Conservation (phyloP, 2,329 filamentous ascomycete species). For the Zasmidium cellare region DNA sequence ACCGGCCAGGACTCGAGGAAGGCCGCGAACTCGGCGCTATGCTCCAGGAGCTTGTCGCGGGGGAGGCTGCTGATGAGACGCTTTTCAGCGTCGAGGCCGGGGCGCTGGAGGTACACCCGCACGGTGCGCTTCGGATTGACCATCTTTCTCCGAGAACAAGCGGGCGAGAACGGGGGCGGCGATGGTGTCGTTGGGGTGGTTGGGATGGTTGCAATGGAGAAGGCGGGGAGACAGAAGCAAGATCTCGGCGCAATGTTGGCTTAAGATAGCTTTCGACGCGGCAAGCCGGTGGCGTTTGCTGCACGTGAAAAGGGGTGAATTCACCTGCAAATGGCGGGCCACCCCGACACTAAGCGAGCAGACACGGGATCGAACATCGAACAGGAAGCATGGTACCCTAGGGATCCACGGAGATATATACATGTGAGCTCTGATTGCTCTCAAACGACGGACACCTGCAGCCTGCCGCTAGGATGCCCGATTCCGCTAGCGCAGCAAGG, state of each 20-base stretch:
- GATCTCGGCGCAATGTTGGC: not conserved
- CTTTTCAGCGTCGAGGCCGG: not conserved
- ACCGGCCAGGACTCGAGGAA: slow-evolving; percentile 4
- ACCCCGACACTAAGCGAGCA: too few relatives aligned
- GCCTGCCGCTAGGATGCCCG: too few relatives aligned
- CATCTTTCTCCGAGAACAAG: not conserved
- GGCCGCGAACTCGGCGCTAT: not conserved
- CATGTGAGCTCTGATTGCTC: too few relatives aligned
- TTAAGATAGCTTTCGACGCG: not conserved
- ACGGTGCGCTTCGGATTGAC: not conserved
- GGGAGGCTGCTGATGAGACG: not conserved
- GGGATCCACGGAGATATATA: too few relatives aligned
- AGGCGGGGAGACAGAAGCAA: not conserved
- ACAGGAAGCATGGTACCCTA: too few relatives aligned
- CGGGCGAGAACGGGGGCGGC: not conserved
- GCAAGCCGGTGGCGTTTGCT: not conserved
- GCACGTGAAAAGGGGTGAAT: not conserved
- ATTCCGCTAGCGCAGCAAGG: too few relatives aligned
- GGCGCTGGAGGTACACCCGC: not conserved
- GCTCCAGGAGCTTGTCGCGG: slow-evolving; percentile 5
- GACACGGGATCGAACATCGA: too few relatives aligned
- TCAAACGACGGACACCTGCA: too few relatives aligned
- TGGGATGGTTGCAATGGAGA: not conserved
- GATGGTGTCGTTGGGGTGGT: not conserved
- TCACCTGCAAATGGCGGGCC: not conserved